phyloP scores from a whole-genome alignment of 768 basidiomycete species.

The Lactarius indigo region DNA sequence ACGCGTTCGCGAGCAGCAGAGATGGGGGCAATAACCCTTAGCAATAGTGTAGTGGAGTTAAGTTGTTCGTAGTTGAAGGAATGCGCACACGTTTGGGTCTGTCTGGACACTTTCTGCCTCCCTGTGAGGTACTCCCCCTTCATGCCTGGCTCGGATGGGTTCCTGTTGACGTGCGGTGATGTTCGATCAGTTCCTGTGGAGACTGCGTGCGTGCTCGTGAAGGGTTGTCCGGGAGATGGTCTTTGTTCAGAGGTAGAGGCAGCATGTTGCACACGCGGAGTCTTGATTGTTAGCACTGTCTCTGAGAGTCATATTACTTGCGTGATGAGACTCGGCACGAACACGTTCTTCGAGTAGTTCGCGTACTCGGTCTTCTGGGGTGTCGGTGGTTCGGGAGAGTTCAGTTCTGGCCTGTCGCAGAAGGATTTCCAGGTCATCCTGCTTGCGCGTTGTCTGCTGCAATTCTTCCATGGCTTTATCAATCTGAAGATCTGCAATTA shows the following conservation, averaged over 20 bases:
- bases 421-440: constrained; percentile 13
- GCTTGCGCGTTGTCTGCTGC: constrained; percentile 4
- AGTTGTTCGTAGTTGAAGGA: too few species aligned
- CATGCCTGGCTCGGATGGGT: too few species aligned
- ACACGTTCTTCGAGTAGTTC: constrained; percentile 28
- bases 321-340: constrained; percentile 29
- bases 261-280: constrained; percentile 19
- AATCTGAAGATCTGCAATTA: constrained; percentile 11
- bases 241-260: constrained; percentile 26
- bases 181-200: too few species aligned
- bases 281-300: constrained; percentile 31
- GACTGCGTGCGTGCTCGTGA: constrained; percentile 6
- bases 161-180: too few species aligned
- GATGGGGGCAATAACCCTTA: too few species aligned
- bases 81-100: too few species aligned
- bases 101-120: too few species aligned
- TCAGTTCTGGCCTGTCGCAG: constrained; percentile 4
- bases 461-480: constrained; percentile 10
- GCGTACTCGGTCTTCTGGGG: constrained; percentile 10
- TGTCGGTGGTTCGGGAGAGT: constrained; percentile 2
- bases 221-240: constrained; percentile 16
- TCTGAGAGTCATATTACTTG: constrained; percentile 47
- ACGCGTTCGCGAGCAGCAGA: too few species aligned
- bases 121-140: too few species aligned
- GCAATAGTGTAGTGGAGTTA: too few species aligned